Base-by-base conservation (phyloP, 2,329 filamentous ascomycete species). In the Scorias spongiosa region DNA sequence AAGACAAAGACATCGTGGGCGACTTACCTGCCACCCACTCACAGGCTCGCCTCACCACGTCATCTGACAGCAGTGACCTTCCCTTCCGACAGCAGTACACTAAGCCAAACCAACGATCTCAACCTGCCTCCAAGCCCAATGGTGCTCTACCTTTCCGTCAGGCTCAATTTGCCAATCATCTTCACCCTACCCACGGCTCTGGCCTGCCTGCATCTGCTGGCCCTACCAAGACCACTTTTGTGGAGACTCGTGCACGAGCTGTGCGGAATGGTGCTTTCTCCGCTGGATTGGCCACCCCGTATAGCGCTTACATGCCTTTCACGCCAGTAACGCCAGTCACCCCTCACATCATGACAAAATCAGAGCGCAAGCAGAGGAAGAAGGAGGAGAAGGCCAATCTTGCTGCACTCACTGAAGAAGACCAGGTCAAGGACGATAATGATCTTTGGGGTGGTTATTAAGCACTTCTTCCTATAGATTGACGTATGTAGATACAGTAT, bases 271-370 rank as follows among this genome's bases (percentile, higher is more conserved):
- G 20, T 28, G 12, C 14, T 20, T 14, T 15, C 38, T 62, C 63
- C 15, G 71, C 69, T 0, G 75, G 72, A 1, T 67, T 76, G 18
- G 74, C 72, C 39, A 83, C 81, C 17, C 83, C 83, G 1, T 88
- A 88, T 61, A 78, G 75, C 44, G 81, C 84, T 0, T 89, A 88
- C 53, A 84, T 88, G 66, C 84, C 84, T 0, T 84, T 80, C 57
- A 82, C 80, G 6, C 81, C 83, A 1, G 69, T 84, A 40, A 72
- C 86, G 42, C 84, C 84, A 1, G 75, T 88, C 41, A 87, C 84
- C 28, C 82, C 84, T n/a, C 76, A 75, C 15, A 64, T 89, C 40
- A 77, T 84, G 12, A 84, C 78, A 18, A 76, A 71, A 60, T 74
- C 76, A 48, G 82, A 88, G 56, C 66, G 81, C 26, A 85, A 80